Percentiles rank a stretch among this genome's conserved stretches.
These are phyloP conservation scores for Gyrodon lividus DNA, from an alignment of 768 basidiomycete species.

Conservation along the genomic window DNA sequence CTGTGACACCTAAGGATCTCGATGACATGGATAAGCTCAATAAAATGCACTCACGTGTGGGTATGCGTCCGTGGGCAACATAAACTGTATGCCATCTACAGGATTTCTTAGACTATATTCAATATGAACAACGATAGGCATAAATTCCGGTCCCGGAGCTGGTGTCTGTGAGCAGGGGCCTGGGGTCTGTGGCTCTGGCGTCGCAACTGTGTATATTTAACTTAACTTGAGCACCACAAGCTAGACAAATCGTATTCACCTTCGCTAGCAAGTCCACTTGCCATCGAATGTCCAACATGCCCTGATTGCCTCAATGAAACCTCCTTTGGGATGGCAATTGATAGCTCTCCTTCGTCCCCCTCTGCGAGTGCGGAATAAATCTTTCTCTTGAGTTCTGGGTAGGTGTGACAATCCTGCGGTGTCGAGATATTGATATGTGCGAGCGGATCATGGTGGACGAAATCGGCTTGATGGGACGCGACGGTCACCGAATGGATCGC, in stretches of 20 bases:
- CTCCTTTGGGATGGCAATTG: slow-evolving; percentile 80
- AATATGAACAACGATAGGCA: slow-evolving; percentile 73
- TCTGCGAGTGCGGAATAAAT: slow-evolving; percentile 90
- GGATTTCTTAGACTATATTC: slow-evolving; percentile 82
- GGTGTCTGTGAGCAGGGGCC: slow-evolving; percentile 36
- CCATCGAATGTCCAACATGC: slow-evolving; percentile 34
- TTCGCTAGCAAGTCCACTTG: slow-evolving; percentile 52
- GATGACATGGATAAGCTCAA: not conserved
- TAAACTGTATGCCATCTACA: slow-evolving; percentile 81
- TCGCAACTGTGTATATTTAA: slow-evolving; percentile 48
- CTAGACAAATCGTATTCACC: slow-evolving; percentile 37
- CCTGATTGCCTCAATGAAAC: slow-evolving; percentile 64
- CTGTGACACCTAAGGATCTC: slow-evolving; percentile 39
- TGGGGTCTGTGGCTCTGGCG: slow-evolving; percentile 81
- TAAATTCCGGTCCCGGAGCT: slow-evolving; percentile 58
- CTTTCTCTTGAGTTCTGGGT: slow-evolving; percentile 91
- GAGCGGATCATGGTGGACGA: slow-evolving; percentile 75
- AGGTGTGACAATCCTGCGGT: slow-evolving; percentile 77
- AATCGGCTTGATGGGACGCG: slow-evolving; percentile 69
- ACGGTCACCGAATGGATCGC: slow-evolving; percentile 76
- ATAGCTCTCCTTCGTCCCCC: slow-evolving; percentile 91
- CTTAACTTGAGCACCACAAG: slow-evolving; percentile 8
- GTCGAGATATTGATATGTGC: slow-evolving; percentile 63
- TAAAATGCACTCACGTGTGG: slow-evolving; percentile 64
- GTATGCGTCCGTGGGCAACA: slow-evolving; percentile 76